phyloP scores from a whole-genome alignment of 768 basidiomycete genomes.

The Sarcodon sp. region DNA sequence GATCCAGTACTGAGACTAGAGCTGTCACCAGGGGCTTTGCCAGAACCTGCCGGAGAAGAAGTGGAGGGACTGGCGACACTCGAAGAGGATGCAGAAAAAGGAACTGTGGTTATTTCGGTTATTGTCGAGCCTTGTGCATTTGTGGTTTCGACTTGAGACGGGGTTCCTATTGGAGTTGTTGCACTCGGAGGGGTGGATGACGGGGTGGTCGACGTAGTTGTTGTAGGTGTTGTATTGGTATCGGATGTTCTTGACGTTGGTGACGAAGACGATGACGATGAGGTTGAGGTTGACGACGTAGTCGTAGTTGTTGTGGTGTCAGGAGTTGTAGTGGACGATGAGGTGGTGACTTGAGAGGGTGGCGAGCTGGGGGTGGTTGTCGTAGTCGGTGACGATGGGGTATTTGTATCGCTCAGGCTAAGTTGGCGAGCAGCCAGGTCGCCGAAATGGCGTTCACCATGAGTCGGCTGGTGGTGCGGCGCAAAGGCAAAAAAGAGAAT shows the following conservation, averaged over 20 bases:
- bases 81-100: constrained; percentile 2
- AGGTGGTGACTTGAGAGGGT: constrained; percentile 1
- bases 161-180: constrained; percentile 2
- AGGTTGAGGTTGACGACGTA: constrained; percentile 3
- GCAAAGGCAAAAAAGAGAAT: constrained; percentile 14
- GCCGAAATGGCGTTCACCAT: no score
- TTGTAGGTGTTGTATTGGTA: neutral
- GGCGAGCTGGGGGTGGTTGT: no score
- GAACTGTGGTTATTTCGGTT: constrained; percentile 12
- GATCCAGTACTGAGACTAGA: constrained; percentile 51
- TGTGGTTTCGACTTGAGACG: constrained; percentile 12
- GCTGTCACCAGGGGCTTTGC: constrained; percentile 7
- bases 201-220: constrained; percentile 4
- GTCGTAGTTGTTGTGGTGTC: neutral
- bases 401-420: no score
- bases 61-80: constrained; percentile 13
- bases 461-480: constrained; percentile 4
- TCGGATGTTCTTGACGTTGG: neutral
- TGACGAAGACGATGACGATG: constrained; percentile 1
- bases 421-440: no score
- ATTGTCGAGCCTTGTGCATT: constrained; percentile 16
- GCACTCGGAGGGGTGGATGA: constrained; percentile 1
- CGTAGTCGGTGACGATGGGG: no score
- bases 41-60: constrained; percentile 9
- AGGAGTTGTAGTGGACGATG: constrained; percentile 6